Evolutionary conservation across 306 rosid genomes (phyloP).

Genomic region (Quercus aquifolioides): DNA sequence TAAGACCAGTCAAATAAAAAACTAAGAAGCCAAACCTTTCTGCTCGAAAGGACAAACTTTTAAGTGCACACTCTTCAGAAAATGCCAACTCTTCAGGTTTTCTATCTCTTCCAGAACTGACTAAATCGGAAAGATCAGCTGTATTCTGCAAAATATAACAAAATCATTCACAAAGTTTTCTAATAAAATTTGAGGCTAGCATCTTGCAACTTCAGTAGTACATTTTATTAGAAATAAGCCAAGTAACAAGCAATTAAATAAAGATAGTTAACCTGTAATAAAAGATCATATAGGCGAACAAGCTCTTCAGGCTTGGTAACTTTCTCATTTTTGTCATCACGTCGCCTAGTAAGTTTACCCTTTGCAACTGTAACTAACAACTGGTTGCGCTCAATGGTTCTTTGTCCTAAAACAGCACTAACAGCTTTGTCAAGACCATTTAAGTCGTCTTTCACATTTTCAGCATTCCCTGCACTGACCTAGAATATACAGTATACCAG

Average conservation of each 20-base stretch:
- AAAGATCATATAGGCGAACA: conserved; percentile 87
- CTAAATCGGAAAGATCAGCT: too few species aligned
- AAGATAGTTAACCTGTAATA: conserved; percentile 64
- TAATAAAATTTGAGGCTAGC: conserved; percentile 15
- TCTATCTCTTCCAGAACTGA: too few species aligned
- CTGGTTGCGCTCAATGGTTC: conserved; percentile 93
- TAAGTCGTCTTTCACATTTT: conserved; percentile 82
- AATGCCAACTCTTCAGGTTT: too few species aligned
- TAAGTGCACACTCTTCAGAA: too few species aligned
- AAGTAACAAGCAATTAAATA: conserved; percentile 4
- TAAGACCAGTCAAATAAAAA: too few species aligned
- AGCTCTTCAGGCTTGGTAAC: conserved; percentile 99
- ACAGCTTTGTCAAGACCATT: conserved; percentile 98
- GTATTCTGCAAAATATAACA: too few species aligned
- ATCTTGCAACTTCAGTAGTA: conserved; percentile 9
- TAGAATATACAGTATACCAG: conserved; percentile 31
- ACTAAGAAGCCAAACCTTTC: too few species aligned
- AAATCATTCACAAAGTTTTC: conserved; percentile 4
- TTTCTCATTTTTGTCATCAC: conserved; percentile 85
- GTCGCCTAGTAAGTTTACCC: conserved; percentile 74
- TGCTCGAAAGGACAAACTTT: too few species aligned
- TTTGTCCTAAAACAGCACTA: conserved; percentile 82
- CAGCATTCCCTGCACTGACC: conserved; percentile 84
- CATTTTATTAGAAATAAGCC: neutral
- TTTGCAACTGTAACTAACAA: conserved; percentile 81